These are phyloP conservation scores for Lagerstroemia fauriei DNA, from an alignment of 441 rosid genomes.

Conservation along the genomic window DNA sequence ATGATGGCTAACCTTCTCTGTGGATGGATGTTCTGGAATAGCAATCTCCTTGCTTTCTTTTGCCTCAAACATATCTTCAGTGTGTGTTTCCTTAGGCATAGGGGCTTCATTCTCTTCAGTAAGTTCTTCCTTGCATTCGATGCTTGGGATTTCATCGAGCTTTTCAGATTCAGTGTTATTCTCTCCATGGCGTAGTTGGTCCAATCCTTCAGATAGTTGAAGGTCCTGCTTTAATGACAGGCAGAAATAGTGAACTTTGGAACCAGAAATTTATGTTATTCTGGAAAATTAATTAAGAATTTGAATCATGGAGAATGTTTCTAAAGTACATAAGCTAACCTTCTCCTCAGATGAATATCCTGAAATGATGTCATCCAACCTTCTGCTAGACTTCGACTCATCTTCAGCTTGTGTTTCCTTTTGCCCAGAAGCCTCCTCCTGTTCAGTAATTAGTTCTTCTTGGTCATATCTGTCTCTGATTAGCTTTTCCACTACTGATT, in stretches of 20 bases:
- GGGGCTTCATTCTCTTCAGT: slow-evolving; percentile 4
- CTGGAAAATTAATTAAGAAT: no score
- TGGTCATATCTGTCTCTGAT: not conserved
- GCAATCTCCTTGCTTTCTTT: slow-evolving; percentile 2
- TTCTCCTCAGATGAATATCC: not conserved
- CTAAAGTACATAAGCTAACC: not conserved
- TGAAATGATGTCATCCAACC: slow-evolving; percentile 18
- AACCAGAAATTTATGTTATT: not conserved
- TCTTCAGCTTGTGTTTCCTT: slow-evolving; percentile 30
- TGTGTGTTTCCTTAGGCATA: not conserved
- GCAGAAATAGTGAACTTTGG: not conserved
- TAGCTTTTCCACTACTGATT: not conserved
- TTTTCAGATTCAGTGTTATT: not conserved
- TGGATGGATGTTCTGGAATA: not conserved
- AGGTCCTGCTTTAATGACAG: not conserved
- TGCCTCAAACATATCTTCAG: not conserved
- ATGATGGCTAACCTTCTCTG: slow-evolving; percentile 9
- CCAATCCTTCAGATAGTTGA: not conserved
- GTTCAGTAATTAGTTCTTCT: not conserved
- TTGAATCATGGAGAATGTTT: not conserved
- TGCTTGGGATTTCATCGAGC: not conserved
- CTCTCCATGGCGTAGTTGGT: not conserved
- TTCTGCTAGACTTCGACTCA: not conserved
- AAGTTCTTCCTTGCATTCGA: not conserved
- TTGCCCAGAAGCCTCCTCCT: slow-evolving; percentile 21